phyloP scores from a whole-genome alignment of 306 rosid species.

The Inga oerstediana region DNA sequence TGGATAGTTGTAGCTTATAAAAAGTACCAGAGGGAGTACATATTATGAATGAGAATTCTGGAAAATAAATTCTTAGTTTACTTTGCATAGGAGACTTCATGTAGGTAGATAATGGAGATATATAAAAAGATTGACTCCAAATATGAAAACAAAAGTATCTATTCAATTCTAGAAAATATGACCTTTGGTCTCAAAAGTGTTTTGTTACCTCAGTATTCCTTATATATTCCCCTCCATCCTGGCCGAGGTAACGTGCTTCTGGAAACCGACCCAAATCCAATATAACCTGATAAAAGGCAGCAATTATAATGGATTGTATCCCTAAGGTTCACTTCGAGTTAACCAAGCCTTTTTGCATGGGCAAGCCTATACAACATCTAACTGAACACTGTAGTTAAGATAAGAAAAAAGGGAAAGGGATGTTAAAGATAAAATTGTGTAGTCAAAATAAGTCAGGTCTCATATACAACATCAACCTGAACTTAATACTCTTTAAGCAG shows the following conservation, averaged over 20 bases:
- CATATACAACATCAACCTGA: background rate
- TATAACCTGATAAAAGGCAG: constrained; percentile 46
- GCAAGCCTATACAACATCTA: background rate
- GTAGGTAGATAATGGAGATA: background rate
- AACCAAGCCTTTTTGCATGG: background rate
- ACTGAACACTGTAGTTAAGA: background rate
- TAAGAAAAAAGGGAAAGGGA: background rate
- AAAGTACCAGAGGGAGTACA: background rate
- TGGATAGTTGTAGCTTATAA: too few relatives aligned
- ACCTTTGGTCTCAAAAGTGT: background rate
- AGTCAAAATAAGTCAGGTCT: background rate
- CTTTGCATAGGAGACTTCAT: background rate
- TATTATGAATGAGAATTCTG: background rate
- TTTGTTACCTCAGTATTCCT: constrained; percentile 54
- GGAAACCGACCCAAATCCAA: constrained; percentile 74
- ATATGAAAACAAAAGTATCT: background rate
- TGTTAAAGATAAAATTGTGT: background rate
- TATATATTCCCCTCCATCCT: constrained; percentile 47
- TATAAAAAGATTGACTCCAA: background rate
- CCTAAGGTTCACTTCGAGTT: background rate
- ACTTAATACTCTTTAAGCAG: background rate
- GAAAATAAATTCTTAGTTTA: background rate
- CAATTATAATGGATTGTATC: background rate
- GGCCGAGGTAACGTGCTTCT: constrained; percentile 66
- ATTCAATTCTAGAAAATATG: constrained; percentile 12